Evolutionary conservation across 2,329 filamentous ascomycete species (phyloP).

Genomic region (Fusarium clavum): DNA sequence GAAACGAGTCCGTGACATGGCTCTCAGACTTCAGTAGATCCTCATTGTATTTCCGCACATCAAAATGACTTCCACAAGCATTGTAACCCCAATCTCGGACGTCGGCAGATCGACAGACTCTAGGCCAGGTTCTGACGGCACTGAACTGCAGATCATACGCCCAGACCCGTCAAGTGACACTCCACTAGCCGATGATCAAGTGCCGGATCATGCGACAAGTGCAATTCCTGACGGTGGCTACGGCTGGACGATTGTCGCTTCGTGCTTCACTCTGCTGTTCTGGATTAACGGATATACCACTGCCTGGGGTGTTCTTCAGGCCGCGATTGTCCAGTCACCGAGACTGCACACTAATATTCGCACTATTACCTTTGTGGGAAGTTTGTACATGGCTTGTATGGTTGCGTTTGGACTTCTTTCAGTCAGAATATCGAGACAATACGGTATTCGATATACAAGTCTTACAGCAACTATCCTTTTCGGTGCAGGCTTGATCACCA

Average conservation of each 20-base stretch:
- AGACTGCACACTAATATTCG: neutral
- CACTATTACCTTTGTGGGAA: conserved; percentile 9
- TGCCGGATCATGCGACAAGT: conserved; percentile 4
- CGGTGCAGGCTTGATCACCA: neutral
- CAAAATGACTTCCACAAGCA: neutral
- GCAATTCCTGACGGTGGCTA: conserved; percentile 16
- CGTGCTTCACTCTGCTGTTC: neutral
- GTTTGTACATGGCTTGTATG: conserved; percentile 1
- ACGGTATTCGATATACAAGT: neutral
- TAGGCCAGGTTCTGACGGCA: neutral
- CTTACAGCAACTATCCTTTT: neutral
- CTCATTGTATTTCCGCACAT: neutral
- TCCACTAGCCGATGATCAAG: neutral
- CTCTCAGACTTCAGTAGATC: neutral
- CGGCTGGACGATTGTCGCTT: conserved; percentile 13
- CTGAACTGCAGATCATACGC: neutral
- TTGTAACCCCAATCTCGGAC: neutral
- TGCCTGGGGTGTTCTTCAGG: conserved; percentile 12
- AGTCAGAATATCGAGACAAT: neutral
- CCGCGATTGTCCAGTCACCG: neutral
- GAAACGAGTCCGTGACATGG: neutral
- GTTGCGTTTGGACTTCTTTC: neutral
- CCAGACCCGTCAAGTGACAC: neutral
- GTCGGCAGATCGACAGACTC: neutral
- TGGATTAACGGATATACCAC: conserved; percentile 11